These are phyloP conservation scores for Elsinoe batatas DNA, from an alignment of 2,329 filamentous ascomycete genomes.

Conservation along the genomic window DNA sequence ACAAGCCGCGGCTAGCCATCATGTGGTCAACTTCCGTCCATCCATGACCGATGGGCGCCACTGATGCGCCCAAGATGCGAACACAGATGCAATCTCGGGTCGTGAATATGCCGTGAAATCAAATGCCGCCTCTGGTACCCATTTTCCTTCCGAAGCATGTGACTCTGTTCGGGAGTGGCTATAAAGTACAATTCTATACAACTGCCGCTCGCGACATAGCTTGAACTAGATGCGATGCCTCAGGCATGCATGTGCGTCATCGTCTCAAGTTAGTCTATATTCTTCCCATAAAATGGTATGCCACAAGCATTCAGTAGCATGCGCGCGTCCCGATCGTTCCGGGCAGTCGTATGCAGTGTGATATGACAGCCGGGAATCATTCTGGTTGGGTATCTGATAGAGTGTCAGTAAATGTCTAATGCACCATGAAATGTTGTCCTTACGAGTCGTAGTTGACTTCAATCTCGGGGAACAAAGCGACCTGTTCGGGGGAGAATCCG, in stretches of 20 bases:
- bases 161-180: background rate
- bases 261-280: constrained; percentile 37
- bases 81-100: background rate
- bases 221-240: background rate
- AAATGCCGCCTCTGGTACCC: no score
- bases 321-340: constrained; percentile 73
- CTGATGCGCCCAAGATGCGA: background rate
- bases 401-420: constrained; percentile 13
- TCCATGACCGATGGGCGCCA: background rate
- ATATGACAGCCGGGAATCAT: constrained; percentile 83
- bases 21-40: background rate
- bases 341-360: constrained; percentile 74
- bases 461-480: constrained; percentile 83
- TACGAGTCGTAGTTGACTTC: constrained; percentile 88
- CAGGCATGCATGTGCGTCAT: background rate
- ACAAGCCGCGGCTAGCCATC: background rate
- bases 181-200: background rate
- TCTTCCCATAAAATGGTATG: constrained; percentile 73
- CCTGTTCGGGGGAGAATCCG: constrained; percentile 64
- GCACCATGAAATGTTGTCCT: constrained; percentile 31
- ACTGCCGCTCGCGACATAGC: no score
- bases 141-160: background rate
- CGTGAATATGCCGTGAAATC: background rate
- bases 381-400: constrained; percentile 51
- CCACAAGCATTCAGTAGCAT: constrained; percentile 63